Evolutionary conservation across 202 grass and related monocot genomes (phyloP).

Genomic region (Setaria viridis): DNA sequence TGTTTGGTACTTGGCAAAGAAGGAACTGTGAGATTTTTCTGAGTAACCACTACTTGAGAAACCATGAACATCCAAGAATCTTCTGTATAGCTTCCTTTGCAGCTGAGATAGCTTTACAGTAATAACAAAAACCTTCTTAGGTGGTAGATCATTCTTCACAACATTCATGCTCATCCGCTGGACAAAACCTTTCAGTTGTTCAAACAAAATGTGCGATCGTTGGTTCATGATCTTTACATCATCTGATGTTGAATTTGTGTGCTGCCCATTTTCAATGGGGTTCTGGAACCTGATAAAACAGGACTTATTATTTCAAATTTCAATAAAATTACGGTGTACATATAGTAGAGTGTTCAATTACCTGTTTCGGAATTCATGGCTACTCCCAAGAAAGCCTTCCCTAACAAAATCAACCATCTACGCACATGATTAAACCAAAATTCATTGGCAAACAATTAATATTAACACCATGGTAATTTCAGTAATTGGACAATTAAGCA

Average conservation of each 20-base stretch:
- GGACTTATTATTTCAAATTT: conserved; percentile 22
- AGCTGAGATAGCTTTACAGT: conserved; percentile 94
- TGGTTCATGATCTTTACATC: conserved; percentile 99
- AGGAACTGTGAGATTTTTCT: conserved; percentile 74
- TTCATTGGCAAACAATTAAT: conserved; percentile 18
- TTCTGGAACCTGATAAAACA: conserved; percentile 90
- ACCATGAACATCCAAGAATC: conserved; percentile 91
- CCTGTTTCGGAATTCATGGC: conserved; percentile 97
- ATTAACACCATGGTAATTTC: conserved; percentile 39
- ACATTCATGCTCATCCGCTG: conserved; percentile 97
- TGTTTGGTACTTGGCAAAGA: conserved; percentile 95
- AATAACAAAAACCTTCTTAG: conserved; percentile 98
- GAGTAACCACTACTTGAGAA: conserved; percentile 77
- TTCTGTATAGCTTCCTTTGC: conserved; percentile 90
- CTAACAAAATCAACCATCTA: conserved; percentile 99
- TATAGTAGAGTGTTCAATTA: conserved; percentile 44
- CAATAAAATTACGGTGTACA: conserved; percentile 22
- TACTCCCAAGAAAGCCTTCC: conserved; percentile 96
- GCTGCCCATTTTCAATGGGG: conserved; percentile 99
- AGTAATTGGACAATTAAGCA: conserved; percentile 34
- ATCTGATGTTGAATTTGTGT: conserved; percentile 89
- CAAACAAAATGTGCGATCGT: conserved; percentile 92
- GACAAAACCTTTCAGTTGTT: conserved; percentile 99
- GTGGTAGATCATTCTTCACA: conserved; percentile 95
- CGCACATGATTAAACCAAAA: conserved; percentile 56